Evolutionary conservation across 2,329 filamentous ascomycete genomes (phyloP).

Genomic region (Ceratocystis eucalypticola): DNA sequence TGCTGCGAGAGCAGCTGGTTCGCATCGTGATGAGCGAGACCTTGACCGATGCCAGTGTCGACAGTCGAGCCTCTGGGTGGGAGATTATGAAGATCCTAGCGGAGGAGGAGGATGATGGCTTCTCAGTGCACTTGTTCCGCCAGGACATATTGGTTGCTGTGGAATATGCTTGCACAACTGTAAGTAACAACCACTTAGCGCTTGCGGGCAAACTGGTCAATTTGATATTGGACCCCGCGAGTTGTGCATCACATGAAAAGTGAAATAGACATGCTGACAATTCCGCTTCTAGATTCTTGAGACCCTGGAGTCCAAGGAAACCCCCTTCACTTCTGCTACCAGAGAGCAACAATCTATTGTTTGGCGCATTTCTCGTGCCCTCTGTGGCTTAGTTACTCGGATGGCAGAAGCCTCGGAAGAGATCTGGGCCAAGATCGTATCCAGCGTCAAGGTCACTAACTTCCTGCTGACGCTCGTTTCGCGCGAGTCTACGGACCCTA

Average conservation of each 20-base stretch:
- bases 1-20: slow-evolving; percentile 53
- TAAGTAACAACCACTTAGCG: slow-evolving; percentile 25
- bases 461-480: slow-evolving; percentile 43
- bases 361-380: slow-evolving; percentile 41
- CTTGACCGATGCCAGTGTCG: slow-evolving; percentile 47
- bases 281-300: slow-evolving; percentile 29
- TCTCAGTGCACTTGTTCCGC: slow-evolving; percentile 51
- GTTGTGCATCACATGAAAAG: not conserved
- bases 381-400: slow-evolving; percentile 39
- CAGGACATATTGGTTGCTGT: slow-evolving; percentile 48
- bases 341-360: slow-evolving; percentile 41
- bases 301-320: slow-evolving; percentile 31
- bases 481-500: slow-evolving; percentile 28
- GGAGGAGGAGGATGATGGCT: slow-evolving; percentile 51
- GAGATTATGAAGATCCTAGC: slow-evolving; percentile 48
- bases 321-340: slow-evolving; percentile 34
- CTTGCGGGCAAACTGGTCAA: not conserved
- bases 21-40: slow-evolving; percentile 50
- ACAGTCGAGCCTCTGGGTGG: slow-evolving; percentile 55
- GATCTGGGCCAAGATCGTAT: slow-evolving; percentile 41
- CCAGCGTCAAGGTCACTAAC: slow-evolving; percentile 35
- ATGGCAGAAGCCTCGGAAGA: slow-evolving; percentile 48
- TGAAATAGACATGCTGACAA: not conserved
- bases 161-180: slow-evolving; percentile 40
- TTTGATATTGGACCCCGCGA: slow-evolving; percentile 12